These are phyloP conservation scores for Clarkia xantiana DNA, from an alignment of 345 rosid species.

Conservation along the genomic window DNA sequence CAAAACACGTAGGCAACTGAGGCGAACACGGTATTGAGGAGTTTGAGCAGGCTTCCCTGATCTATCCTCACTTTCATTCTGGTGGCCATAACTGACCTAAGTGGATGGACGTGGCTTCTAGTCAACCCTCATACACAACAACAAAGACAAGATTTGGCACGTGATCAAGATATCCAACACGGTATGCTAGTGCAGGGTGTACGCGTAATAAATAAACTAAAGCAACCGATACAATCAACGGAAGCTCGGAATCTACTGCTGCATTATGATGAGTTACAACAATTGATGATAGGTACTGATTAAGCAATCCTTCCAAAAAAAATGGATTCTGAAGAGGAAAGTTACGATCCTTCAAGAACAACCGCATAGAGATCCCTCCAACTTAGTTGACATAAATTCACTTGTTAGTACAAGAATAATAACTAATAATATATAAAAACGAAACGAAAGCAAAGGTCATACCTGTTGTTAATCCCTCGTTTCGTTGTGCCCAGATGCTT, in stretches of 20 bases:
- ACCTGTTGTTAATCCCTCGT: slow-evolving; percentile 61
- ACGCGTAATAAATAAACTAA: slow-evolving; percentile 93
- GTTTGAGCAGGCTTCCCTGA: slow-evolving; percentile 54
- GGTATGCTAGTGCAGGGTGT: slow-evolving; percentile 96
- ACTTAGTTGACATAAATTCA: slow-evolving; percentile 25
- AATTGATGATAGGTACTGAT: slow-evolving; percentile 86
- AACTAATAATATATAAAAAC: too few species aligned
- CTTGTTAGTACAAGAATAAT: too few species aligned
- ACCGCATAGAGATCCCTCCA: slow-evolving; percentile 86
- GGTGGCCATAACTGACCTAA: slow-evolving; percentile 37
- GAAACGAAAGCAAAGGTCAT: too few species aligned
- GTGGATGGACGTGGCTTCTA: slow-evolving; percentile 83
- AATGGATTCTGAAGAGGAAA: slow-evolving; percentile 94
- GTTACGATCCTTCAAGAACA: slow-evolving; percentile 91
- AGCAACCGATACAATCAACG: slow-evolving; percentile 95
- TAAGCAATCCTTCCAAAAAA: slow-evolving; percentile 92
- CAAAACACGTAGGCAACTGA: slow-evolving; percentile 89
- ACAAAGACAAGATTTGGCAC: slow-evolving; percentile 97
- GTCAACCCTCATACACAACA: slow-evolving; percentile 84
- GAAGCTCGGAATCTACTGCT: slow-evolving; percentile 80
- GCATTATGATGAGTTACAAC: slow-evolving; percentile 79
- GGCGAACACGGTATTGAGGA: slow-evolving; percentile 93
- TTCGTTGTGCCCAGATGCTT: slow-evolving; percentile 75
- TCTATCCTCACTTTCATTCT: slow-evolving; percentile 38
- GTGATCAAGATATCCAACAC: slow-evolving; percentile 91